phyloP scores from a whole-genome alignment of 2,329 filamentous ascomycete species.

The Colletotrichum sp. region DNA sequence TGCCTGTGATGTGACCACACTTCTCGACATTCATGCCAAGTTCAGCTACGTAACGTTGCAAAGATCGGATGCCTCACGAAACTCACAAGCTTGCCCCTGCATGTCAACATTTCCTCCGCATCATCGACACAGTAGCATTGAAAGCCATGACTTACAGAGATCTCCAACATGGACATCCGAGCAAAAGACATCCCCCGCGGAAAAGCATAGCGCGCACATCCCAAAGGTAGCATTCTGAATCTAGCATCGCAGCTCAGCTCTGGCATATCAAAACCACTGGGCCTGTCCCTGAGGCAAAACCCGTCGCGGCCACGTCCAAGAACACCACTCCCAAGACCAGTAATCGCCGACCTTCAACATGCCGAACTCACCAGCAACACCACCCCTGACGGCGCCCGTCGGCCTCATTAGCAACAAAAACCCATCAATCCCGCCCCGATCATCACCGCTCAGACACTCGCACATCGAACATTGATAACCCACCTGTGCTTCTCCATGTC shows the following conservation, averaged over 20 bases:
- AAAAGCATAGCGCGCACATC: not conserved
- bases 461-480: not conserved
- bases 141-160: not conserved
- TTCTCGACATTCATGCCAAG: not conserved
- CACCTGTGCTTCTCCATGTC: not conserved
- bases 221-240: not conserved
- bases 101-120: not conserved
- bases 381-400: not conserved
- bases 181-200: not conserved
- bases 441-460: conserved; percentile 5
- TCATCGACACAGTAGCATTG: not conserved
- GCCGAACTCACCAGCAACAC: not conserved
- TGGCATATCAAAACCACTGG: not conserved
- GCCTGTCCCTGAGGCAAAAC: not conserved
- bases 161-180: not conserved
- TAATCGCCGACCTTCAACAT: not conserved
- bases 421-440: not conserved
- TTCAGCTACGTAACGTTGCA: not conserved
- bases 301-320: not conserved
- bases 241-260: not conserved
- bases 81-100: not conserved
- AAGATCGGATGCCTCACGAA: not conserved
- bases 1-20: not conserved
- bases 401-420: not conserved
- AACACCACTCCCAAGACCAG: not conserved